A percentile compares a stretch with the other conserved stretches of the same genome.
Conservation (phyloP, 2,329 filamentous ascomycete genomes). For the Rutstroemia sp. region DNA sequence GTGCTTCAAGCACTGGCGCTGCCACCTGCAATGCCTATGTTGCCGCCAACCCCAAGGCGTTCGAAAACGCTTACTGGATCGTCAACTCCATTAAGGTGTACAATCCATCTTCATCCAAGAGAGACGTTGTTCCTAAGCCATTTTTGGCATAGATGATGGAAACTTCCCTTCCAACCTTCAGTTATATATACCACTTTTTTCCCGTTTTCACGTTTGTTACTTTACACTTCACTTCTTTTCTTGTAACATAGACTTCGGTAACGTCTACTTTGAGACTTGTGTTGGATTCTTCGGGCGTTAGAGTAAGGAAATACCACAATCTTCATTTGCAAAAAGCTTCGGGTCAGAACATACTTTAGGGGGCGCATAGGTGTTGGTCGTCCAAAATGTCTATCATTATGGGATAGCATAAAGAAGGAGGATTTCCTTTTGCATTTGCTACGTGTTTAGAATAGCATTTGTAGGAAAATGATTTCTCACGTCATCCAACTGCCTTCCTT, state of each 20-base stretch:
- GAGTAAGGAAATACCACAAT: slow-evolving; percentile 9
- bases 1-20: slow-evolving; percentile 38
- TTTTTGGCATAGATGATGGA: neutral
- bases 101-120: slow-evolving; percentile 4
- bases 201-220: too few species aligned
- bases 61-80: slow-evolving; percentile 69
- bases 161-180: too few species aligned
- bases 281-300: neutral
- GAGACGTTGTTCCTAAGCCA: slow-evolving; percentile 5
- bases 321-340: neutral
- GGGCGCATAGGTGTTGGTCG: neutral
- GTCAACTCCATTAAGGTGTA: slow-evolving; percentile 45
- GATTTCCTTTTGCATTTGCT: too few species aligned
- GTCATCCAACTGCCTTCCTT: too few species aligned
- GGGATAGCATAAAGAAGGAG: too few species aligned
- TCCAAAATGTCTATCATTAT: neutral
- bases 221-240: too few species aligned
- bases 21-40: slow-evolving; percentile 66
- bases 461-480: too few species aligned
- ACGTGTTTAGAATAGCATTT: too few species aligned
- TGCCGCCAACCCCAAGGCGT: slow-evolving; percentile 58
- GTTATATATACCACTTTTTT: too few species aligned
- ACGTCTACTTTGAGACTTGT: too few species aligned
- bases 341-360: neutral
- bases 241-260: too few species aligned